Evolutionary conservation across 208 protist species (phyloP), one percentile per base, ranked within the genome.

Genomic region (Leishmania guyanensis): DNA sequence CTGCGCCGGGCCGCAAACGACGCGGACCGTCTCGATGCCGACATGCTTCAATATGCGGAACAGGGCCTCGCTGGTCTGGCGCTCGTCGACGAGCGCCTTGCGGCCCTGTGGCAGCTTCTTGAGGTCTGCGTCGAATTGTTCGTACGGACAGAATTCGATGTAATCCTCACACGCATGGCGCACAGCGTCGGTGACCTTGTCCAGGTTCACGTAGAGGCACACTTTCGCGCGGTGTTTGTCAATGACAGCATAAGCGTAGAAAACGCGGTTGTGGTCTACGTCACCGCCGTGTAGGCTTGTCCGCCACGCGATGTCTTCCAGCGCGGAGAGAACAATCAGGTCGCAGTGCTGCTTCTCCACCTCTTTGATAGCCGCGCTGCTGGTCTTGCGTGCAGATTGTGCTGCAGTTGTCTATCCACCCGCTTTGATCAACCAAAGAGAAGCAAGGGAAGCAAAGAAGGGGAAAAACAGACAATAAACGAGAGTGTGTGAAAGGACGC

Each of bases 171-270:
- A 87, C 5, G 75, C 69, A 0, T 62, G 39, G 3, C 81, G 80
- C 64, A 92, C 77, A 26, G 36, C 80, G 12, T 80, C 83, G 29
- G 84, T 85, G 33, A 90, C 74, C 75, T 85, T 88, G 33, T 54
- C 70, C 20, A 79, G 56, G 48, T 85, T 77, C 29, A 82, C 87
- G 75, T 83, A 92, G 65, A 88, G 53, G 10, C 64, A 33, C 60
- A 92, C 80, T 75, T 93, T 89, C 29, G 80, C 77, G 29, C 80
- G 43, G 26, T 91, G 75, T 53, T 33, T 73, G 48, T 91, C 84
- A 33, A 98, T 75, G 33, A 98, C 56, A 62, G 89, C 90, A 81
- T 99, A 98, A 0, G 92, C 79, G 69, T 97, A 95, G 88, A 98
- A 98, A 29, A 99, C 93, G 64, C 95, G 95, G 86, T 97, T 98